Percentiles rank a stretch among this genome's conserved stretches.
Conservation (phyloP, 2,329 filamentous ascomycete genomes). For the Nemania sp. region DNA sequence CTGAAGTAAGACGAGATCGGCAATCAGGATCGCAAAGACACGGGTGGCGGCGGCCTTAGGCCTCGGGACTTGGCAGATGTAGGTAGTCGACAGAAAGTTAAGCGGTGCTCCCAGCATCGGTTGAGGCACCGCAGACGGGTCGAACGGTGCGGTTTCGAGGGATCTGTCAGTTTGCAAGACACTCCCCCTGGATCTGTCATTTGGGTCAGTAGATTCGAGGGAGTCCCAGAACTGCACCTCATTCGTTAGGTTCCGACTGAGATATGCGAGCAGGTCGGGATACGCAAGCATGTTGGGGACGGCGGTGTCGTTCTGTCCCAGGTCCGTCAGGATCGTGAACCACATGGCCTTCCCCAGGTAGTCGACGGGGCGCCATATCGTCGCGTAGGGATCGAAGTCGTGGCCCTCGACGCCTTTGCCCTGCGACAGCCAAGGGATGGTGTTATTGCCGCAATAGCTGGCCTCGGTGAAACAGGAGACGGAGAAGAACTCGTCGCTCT, state of each 20-base stretch:
- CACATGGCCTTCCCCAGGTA: constrained; percentile 26
- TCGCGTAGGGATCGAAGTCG: constrained; percentile 8
- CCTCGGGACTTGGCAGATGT: constrained; percentile 22
- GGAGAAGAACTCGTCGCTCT: constrained; percentile 23
- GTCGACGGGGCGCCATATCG: constrained; percentile 19
- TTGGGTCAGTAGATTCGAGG: not conserved
- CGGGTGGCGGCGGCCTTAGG: constrained; percentile 21
- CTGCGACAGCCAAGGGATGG: constrained; percentile 5
- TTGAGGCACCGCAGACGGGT: constrained; percentile 7
- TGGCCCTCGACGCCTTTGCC: constrained; percentile 1
- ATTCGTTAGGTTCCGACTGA: constrained; percentile 26
- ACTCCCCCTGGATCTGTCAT: not conserved
- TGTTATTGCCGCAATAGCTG: constrained; percentile 7
- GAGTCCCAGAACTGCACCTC: constrained; percentile 16
- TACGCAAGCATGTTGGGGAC: constrained; percentile 28
- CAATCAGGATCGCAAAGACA: constrained; percentile 22
- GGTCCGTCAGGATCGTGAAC: constrained; percentile 26
- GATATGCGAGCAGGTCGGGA: constrained; percentile 22
- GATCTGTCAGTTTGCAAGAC: not conserved
- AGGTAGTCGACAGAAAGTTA: constrained; percentile 18
- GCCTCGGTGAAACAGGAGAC: constrained; percentile 17
- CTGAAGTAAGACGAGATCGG: constrained; percentile 27
- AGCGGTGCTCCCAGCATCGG: constrained; percentile 10
- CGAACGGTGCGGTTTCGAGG: constrained; percentile 9
- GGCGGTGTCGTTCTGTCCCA: constrained; percentile 18